Evolutionary conservation across 75 land plant species (phyloP), one percentile per base, ranked within the genome.

Genomic region (Adiantum capillusveneris): DNA sequence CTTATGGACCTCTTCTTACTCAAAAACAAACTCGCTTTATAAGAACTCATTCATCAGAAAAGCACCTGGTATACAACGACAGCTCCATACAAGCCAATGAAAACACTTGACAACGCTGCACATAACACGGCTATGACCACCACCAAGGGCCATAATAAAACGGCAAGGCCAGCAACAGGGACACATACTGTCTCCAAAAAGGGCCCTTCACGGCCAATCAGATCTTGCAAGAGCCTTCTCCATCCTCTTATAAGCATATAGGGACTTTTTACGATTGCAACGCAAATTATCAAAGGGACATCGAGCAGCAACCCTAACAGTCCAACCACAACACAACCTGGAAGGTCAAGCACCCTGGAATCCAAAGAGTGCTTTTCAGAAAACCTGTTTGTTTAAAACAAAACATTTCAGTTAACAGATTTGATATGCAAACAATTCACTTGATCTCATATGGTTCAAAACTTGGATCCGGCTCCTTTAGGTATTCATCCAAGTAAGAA

Each of bases 121-220:
- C 65, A 79, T 42, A 84, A 3, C 0, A 82, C 79, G 44, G 88
- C 80, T 30, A 82, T 87, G 18, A 64, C 66, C 64, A 89, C 98
- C 34, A 83, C 80, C 54, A 86, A 57, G 39, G 98, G 98, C 98
- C 98, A 94, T 26, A 89, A 81, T 6, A 94, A 30, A 48, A 94
- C 79, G 17, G 88, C 88, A 63, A 94, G 88, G 20, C 98, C 98
- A 44, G 98, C 98, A 77, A 94, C 82, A 41, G 98, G 98, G 0
- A 94, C 96, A 74, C 98, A 94, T 36, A 74, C 86, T 7, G 90
- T 88, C 65, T 94, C 95, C 65, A 89, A 51, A 66, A 86, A 93
- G 31, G 98, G 84, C 25, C 98, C 95, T 62, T 89, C 83, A 9
- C 88, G 78, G 6, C 84, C 96, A 31, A 81, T 64, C 57, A 86